Evolutionary conservation across 331 rosid genomes (phyloP), one percentile per base, ranked within the genome.

Genomic region (Acacia concinna): DNA sequence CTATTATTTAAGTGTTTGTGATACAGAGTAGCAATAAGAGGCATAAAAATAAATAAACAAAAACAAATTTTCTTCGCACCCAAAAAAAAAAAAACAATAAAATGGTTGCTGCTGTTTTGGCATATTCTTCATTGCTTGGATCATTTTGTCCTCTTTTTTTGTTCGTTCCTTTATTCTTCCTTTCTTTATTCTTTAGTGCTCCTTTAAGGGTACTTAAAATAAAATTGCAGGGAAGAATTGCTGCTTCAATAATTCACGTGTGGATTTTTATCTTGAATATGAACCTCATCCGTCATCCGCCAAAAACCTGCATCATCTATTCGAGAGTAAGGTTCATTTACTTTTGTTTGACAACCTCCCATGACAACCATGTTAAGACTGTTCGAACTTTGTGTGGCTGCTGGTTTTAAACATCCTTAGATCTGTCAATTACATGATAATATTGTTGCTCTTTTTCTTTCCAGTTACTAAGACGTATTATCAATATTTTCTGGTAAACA

Each of bases 201-300:
- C 59, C 72, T 74, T 46, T 75, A 57, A 67, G 54, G 79, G 40
- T 65, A 65, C 74, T 59, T 79, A 34, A 78, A 37, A 38, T 86
- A 57, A 83, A 81, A 71, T 81, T 88, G 25, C 93, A 93, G 98
- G 99, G 75, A 83, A 86, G 79, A 95, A 93, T 82, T 95, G 98
- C 77, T 95, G 94, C 96, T 86, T 95, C 81, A 95, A 95, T 78
- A 86, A 87, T 71, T 93, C 98, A 3, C 94, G 94, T 1, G 91
- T 93, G 86, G 94, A 84, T 70, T 84, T 81, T 75, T 93, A 90
- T 82, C 94, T 95, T 43, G 86, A 88, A 21, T 90, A 86, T 81
- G 99, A 90, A 83, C 98, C 98, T 31, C 97, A 95, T 63, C 90
- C 98, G 1, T 87, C 99, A 37, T 93, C 99, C 32, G 66, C 97